Percentiles rank a stretch among this genome's conserved stretches.
Conservation (phyloP, 1,284 basidiomycete species). For the Microstroma glucosiphilum region DNA sequence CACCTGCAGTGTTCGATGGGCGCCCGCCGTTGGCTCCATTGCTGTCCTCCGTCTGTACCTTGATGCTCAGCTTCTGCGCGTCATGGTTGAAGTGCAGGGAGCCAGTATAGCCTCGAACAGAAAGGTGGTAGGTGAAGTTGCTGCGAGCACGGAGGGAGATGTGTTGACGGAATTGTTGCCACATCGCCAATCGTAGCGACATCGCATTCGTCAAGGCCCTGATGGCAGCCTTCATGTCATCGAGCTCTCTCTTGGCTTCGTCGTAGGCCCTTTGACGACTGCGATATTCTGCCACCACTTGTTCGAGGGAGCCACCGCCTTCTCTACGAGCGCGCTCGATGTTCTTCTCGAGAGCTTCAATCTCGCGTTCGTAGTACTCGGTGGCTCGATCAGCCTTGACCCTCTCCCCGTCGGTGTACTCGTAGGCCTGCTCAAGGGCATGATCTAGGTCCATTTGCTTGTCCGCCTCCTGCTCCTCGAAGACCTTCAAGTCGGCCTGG, state of each 20-base stretch:
- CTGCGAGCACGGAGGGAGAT: slow-evolving; percentile 75
- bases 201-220: slow-evolving; percentile 57
- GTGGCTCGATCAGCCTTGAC: slow-evolving; percentile 8
- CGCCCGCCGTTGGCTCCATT: not conserved
- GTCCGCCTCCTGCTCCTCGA: slow-evolving; percentile 54
- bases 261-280: slow-evolving; percentile 9
- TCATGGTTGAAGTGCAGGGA: slow-evolving; percentile 68
- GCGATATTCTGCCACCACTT: slow-evolving; percentile 37
- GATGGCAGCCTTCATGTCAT: slow-evolving; percentile 24
- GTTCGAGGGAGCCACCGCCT: slow-evolving; percentile 48
- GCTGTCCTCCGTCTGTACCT: slow-evolving; percentile 54
- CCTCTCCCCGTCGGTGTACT: slow-evolving; percentile 7
- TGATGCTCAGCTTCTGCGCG: slow-evolving; percentile 62
- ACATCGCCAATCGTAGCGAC: slow-evolving; percentile 63
- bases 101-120: slow-evolving; percentile 62
- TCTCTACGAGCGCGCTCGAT: not conserved
- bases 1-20: not conserved
- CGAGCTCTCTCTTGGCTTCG: slow-evolving; percentile 20
- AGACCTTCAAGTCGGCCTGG: slow-evolving; percentile 5
- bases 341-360: not conserved
- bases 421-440: slow-evolving; percentile 16
- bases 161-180: slow-evolving; percentile 78
- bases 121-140: slow-evolving; percentile 76
- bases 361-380: slow-evolving; percentile 7
- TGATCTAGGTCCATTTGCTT: slow-evolving; percentile 14